Evolutionary conservation across 331 rosid species (phyloP), one percentile per base, ranked within the genome.

Genomic region (Pyrus hybrid): DNA sequence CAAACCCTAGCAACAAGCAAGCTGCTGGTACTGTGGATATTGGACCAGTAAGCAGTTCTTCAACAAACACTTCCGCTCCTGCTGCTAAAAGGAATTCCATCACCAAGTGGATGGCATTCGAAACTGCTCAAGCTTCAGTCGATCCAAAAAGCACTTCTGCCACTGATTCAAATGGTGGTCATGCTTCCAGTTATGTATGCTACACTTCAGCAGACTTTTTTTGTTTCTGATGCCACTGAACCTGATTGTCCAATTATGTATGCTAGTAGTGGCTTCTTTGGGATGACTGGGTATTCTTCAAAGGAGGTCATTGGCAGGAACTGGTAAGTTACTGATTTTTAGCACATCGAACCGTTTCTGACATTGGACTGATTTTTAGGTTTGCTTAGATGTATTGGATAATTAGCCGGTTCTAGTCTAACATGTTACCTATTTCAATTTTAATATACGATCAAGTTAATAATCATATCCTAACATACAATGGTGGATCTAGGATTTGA

Each of bases 231-330:
- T 80, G 97, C 97, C 64, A 86, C 96, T 26, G 89, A 89, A 77
- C 97, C 99, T 28, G 99, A 95, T 17, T 89, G 92, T 65, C 99
- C 99, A 13, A 95, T 95, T 54, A n/a, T 95, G 86, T 95, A 85
- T 82, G 97, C 99, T 16, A 95, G 99, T 82, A 87, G 88, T 73
- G 99, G 99, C 2, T 95, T 95, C 72, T 95, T 92, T 60, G 70
- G 53, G 14, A 95, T 95, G 96, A 95, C 99, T 26, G 99, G 99
- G 61, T 95, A 95, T 75, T 82, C 97, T 76, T 70, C 93, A 5
- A 88, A 90, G 84, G 97, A 95, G 80, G 73, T 95, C 66, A 84
- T 95, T 81, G 99, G 99, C 73, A 87, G 81, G 82, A 95, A 92
- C 85, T 95, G 99, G 99, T 95, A 82, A 85, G 90, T 23, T 60